These are phyloP conservation scores for Colletotrichum chrysophilum DNA, from an alignment of 2,329 filamentous ascomycete species.

Conservation along the genomic window DNA sequence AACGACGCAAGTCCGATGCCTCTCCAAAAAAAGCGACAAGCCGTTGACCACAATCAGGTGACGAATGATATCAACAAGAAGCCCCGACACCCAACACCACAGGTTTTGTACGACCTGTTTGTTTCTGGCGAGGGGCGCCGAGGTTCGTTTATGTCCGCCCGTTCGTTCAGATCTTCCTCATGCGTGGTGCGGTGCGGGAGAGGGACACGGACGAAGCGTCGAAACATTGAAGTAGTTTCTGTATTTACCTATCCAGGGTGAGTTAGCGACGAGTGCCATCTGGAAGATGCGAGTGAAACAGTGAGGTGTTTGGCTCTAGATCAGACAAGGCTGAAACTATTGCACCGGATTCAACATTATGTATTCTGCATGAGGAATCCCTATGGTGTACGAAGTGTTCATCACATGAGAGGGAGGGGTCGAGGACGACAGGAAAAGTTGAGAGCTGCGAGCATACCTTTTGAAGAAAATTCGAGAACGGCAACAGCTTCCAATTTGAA, in stretches of 20 bases:
- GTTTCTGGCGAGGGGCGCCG: constrained; percentile 51
- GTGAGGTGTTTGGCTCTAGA: constrained; percentile 38
- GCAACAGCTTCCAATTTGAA: constrained; percentile 51
- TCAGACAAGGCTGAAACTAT: constrained; percentile 75
- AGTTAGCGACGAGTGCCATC: constrained; percentile 39
- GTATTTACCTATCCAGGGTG: constrained; percentile 46
- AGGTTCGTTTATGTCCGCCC: constrained; percentile 71
- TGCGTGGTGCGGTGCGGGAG: constrained; percentile 30
- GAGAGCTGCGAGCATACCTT: constrained; percentile 3
- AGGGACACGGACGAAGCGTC: constrained; percentile 13
- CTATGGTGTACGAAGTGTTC: constrained; percentile 65
- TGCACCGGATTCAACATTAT: constrained; percentile 66
- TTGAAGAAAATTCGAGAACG: constrained; percentile 2
- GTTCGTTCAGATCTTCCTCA: constrained; percentile 74
- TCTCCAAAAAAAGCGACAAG: neutral
- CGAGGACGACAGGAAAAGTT: neutral
- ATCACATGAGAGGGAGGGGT: constrained; percentile 51
- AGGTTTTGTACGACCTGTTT: constrained; percentile 68
- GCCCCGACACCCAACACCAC: constrained; percentile 55
- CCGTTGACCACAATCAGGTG: constrained; percentile 58
- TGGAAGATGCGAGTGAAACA: constrained; percentile 24
- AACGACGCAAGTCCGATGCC: neutral
- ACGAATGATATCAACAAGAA: constrained; percentile 70
- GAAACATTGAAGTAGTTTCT: neutral
- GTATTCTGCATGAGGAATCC: constrained; percentile 74